Conservation (phyloP, 2,329 filamentous ascomycete genomes). For the Fusarium sacchari region DNA sequence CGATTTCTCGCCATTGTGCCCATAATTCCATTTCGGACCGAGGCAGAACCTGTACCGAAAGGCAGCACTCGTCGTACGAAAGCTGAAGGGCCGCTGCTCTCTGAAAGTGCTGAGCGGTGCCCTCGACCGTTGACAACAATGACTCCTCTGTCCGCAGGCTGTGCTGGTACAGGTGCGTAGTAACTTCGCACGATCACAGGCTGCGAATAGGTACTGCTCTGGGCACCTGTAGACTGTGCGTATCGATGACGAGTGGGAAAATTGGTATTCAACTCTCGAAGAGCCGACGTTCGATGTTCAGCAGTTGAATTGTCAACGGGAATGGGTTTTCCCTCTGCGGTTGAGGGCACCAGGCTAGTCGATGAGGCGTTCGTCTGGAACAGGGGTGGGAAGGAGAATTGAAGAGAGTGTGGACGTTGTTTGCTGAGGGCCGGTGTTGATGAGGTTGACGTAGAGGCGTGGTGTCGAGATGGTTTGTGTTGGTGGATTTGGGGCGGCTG, state of each 20-base stretch:
- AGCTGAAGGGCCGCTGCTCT: constrained; percentile 44
- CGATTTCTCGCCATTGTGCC: constrained; percentile 57
- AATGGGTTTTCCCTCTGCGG: constrained; percentile 65
- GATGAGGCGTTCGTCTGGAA: constrained; percentile 62
- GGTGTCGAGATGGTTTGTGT: constrained; percentile 39
- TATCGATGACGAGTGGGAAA: constrained; percentile 67
- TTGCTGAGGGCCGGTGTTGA: constrained; percentile 38
- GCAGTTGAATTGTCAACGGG: constrained; percentile 66
- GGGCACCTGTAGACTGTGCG: constrained; percentile 65
- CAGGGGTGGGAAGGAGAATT: constrained; percentile 60
- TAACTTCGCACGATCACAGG: constrained; percentile 75
- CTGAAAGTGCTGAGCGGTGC: constrained; percentile 41
- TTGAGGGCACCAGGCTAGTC: constrained; percentile 63
- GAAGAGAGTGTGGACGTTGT: constrained; percentile 52
- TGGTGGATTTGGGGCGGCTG: constrained; percentile 32
- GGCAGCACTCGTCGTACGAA: constrained; percentile 46
- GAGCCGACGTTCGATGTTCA: constrained; percentile 66
- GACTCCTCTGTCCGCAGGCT: constrained; percentile 46
- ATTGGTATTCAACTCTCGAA: constrained; percentile 68
- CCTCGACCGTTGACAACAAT: constrained; percentile 45
- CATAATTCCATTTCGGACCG: constrained; percentile 53
- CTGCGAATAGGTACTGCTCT: constrained; percentile 69
- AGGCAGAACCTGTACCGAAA: constrained; percentile 46
- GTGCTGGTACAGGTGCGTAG: constrained; percentile 57
- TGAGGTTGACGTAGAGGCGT: constrained; percentile 39